Base-by-base conservation (phyloP, 2,329 filamentous ascomycete genomes). In the Scorias spongiosa region DNA sequence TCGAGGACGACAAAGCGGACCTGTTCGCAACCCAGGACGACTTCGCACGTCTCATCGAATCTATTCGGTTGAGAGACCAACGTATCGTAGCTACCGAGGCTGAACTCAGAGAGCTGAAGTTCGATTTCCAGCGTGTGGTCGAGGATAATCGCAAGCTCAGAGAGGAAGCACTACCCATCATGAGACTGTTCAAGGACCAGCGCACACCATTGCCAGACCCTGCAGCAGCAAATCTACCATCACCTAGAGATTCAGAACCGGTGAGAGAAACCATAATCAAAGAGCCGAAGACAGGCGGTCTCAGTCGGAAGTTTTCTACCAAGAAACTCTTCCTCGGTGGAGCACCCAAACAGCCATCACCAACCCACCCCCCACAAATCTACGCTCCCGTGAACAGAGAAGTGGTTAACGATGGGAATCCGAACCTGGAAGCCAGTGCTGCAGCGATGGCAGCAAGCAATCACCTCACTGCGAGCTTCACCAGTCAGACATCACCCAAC, bases 21-120 rank as follows among this genome's bases (percentile, higher is more conserved):
- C 79, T 84, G 45, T 83, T 80, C 36, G 89, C 89, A 5, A 94
- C 88, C 1, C 78, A 94, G 52, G 89, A 94, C 57, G 91, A 98
- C 58, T 86, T 98, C 56, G 83, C 85, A 51, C 80, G 88, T 43
- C 75, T 98, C 15, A 89, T 94, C 48, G 84, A 89, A 57, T 87
- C 93, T 49, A 78, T 98, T 39, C 80, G 84, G 51, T 70, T 93
- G 49, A 83, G 91, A 52, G 91, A 98, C 61, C 86, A 95, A 65
- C 80, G 87, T 46, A 89, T 96, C 66, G 78, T 77, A 50, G 70
- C 84, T 38, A 75, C 89, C 20, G 89, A 96, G 63, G 75, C 80
- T 46, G 87, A 96, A 58, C 66, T 96, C 57, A 78, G 83, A 49
- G 78, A 82, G 48, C 74, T 96, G 56, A 81, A 64, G 46, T 65